Base-by-base conservation (phyloP, 768 basidiomycete genomes). In the Tylopilus sp. region DNA sequence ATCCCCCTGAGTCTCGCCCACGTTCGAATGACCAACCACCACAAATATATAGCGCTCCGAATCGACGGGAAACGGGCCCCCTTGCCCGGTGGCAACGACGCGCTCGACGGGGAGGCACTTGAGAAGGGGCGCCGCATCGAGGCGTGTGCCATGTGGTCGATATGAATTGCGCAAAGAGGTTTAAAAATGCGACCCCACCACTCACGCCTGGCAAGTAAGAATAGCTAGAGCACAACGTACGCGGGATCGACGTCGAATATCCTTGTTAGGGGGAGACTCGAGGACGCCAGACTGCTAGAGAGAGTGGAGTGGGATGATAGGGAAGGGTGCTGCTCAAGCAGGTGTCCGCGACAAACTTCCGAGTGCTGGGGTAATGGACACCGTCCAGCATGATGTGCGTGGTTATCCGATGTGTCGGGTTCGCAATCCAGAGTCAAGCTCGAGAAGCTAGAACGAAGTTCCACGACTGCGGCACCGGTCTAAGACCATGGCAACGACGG, bases 241-340 rank as follows among this genome's bases (percentile, higher is more conserved):
- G 33, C 35, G 41, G 49, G 51, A 48, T 51, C 44, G 55, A 50
- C 56, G 21, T 30, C 15, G 25, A 40, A 45, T 9, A 30, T 15
- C 6, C 20, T 31, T 21, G 31, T 15, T n/a, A 9, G n/a, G 36
- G 28, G 33, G 15, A 4, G 15, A 20, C 26, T 26, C 21, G 1
- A 18, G 8, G n/a, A 36, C 35, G 31, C 31, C 8, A 22, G 0
- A 4, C 10, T 9, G 22, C 9, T 26, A 28, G 38, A 25, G 12
- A 12, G 5, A 38, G 18, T 18, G 36, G n/a, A n/a, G 36, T 18
- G n/a, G 17, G n/a, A n/a, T 38, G 20, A 39, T 6, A 18, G 40
- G 22, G 13, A 18, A 23, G 4, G 1, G n/a, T 3, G 21, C n/a
- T 10, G 13, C n/a, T 11, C 11, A 18, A 42, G 22, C 23, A n/a